Conservation (phyloP, 1,284 basidiomycete genomes). For the Leccinum cinnamomeum region DNA sequence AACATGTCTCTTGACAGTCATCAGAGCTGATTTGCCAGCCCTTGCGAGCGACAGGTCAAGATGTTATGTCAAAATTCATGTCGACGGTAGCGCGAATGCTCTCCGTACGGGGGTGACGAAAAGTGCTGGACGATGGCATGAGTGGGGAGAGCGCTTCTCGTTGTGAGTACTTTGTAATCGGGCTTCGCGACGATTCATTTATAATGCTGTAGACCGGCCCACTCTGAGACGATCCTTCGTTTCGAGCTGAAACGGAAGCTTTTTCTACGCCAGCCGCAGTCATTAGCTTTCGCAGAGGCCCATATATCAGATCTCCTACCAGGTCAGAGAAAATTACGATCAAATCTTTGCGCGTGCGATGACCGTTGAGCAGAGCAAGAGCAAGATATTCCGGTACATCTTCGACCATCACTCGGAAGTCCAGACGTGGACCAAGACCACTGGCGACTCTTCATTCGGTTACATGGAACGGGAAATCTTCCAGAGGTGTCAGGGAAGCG, state of each 20-base stretch:
- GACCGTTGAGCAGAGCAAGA: slow-evolving; percentile 10
- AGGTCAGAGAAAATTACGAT: slow-evolving; percentile 1
- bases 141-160: slow-evolving; percentile 25
- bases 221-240: slow-evolving; percentile 19
- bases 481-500: slow-evolving; percentile 1
- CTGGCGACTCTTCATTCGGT: slow-evolving; percentile 26
- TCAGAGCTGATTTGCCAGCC: slow-evolving; percentile 26
- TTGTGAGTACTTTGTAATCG: slow-evolving; percentile 15
- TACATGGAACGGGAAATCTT: slow-evolving; percentile 16
- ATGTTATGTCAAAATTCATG: slow-evolving; percentile 27
- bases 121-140: slow-evolving; percentile 14
- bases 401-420: slow-evolving; percentile 8
- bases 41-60: slow-evolving; percentile 24
- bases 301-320: slow-evolving; percentile 22
- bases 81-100: slow-evolving; percentile 18
- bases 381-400: slow-evolving; percentile 15
- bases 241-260: slow-evolving; percentile 30
- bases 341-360: neutral
- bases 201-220: slow-evolving; percentile 11
- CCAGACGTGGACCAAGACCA: neutral
- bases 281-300: slow-evolving; percentile 17
- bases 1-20: slow-evolving; percentile 10
- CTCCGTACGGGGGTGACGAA: slow-evolving; percentile 18
- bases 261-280: slow-evolving; percentile 9
- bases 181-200: neutral